These are phyloP conservation scores for Podospora tetraspora DNA, from an alignment of 495 filamentous ascomycete species.

Conservation along the genomic window DNA sequence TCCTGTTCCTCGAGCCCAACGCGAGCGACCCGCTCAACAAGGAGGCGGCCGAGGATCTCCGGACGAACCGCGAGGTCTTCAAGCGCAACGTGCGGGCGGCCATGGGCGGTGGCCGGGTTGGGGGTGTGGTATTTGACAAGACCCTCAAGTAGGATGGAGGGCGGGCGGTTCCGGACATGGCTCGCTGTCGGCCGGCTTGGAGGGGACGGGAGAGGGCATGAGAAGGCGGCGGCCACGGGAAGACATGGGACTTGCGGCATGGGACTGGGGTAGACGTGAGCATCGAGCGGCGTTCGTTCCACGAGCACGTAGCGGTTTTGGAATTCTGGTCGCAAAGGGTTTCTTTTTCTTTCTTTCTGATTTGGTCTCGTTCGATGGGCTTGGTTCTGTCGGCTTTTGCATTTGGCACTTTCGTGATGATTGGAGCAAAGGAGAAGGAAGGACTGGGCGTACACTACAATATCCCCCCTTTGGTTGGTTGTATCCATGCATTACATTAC, in stretches of 20 bases:
- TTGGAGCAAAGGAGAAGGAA: not conserved
- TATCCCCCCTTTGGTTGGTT: not conserved
- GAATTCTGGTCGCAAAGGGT: slow-evolving; percentile 7
- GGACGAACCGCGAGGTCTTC: slow-evolving; percentile 76
- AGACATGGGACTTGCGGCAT: not conserved
- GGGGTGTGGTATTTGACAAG: slow-evolving; percentile 64
- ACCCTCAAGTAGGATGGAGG: slow-evolving; percentile 45
- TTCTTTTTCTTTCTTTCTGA: not conserved
- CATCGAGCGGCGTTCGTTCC: slow-evolving; percentile 19
- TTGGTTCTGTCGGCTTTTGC: not conserved
- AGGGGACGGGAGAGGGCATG: not conserved
- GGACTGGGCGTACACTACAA: not conserved
- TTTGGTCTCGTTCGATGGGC: not conserved
- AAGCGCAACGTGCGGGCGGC: slow-evolving; percentile 79
- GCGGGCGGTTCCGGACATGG: not conserved
- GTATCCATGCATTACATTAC: not conserved
- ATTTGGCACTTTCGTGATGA: not conserved
- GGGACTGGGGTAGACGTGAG: slow-evolving; percentile 16
- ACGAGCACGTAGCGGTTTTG: slow-evolving; percentile 15
- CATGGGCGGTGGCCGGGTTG: slow-evolving; percentile 79
- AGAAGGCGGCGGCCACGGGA: not conserved
- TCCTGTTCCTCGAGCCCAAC: slow-evolving; percentile 96
- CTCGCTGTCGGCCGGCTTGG: too few relatives aligned
- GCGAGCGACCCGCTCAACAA: slow-evolving; percentile 96
- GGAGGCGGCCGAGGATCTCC: slow-evolving; percentile 90